Percentiles rank a stretch among this genome's conserved stretches.
Evolutionary conservation across 2,329 filamentous ascomycete species (phyloP).

Genomic region (Leptographium radiaticola): DNA sequence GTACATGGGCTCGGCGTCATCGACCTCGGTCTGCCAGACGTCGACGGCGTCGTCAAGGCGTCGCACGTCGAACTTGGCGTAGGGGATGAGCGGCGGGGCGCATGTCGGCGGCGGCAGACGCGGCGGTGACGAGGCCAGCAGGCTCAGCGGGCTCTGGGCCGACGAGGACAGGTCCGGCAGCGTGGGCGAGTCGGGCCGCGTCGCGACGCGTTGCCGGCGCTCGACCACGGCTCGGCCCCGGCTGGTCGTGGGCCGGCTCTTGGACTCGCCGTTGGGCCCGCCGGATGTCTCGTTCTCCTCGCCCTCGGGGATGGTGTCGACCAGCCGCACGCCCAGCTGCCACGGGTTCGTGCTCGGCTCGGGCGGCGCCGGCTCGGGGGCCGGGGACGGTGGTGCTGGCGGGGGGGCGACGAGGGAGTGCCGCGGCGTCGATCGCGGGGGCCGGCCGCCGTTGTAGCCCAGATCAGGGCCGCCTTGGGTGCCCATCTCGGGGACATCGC

Average conservation of each 20-base stretch:
- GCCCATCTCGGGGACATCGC: constrained; percentile 9
- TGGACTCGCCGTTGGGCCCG: neutral
- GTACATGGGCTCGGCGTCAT: neutral
- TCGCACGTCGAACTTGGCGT: neutral
- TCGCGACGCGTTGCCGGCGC: constrained; percentile 8
- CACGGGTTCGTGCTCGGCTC: constrained; percentile 11
- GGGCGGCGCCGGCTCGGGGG: constrained; percentile 5
- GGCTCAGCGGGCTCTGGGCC: neutral
- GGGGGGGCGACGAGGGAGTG: neutral
- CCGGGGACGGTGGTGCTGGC: neutral
- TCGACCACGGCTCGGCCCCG: neutral
- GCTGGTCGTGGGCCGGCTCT: neutral
- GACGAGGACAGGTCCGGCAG: constrained; percentile 4
- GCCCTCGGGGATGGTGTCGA: constrained; percentile 9
- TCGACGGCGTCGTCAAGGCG: constrained; percentile 6
- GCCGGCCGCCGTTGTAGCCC: constrained; percentile 8
- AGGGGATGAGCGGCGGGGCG: neutral
- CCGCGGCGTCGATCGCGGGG: neutral
- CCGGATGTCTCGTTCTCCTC: neutral
- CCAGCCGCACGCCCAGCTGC: constrained; percentile 9
- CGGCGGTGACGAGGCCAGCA: neutral
- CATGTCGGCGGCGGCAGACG: neutral
- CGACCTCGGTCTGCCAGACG: constrained; percentile 2
- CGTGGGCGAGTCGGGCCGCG: constrained; percentile 12
- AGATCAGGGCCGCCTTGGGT: constrained; percentile 9